Percentiles rank a stretch among this genome's conserved stretches.
Evolutionary conservation across 1,284 basidiomycete species (phyloP).

Genomic region (Leccinum fuscescens): DNA sequence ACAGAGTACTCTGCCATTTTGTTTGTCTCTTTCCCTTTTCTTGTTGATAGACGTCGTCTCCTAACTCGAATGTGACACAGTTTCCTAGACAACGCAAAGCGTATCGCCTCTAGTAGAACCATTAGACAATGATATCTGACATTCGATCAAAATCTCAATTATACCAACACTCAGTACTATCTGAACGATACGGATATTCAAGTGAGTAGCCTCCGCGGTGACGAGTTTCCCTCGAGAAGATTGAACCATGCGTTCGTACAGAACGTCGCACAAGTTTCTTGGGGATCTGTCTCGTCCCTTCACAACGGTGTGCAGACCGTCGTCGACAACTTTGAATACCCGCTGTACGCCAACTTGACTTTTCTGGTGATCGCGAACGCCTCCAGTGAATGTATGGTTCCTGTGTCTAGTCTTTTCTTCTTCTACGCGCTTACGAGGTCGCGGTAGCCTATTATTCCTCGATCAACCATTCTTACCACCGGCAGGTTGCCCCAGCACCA

Average conservation of each 20-base stretch:
- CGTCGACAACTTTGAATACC: constrained; percentile 63
- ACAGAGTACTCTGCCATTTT: no score
- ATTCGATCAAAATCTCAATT: constrained; percentile 46
- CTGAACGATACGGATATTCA: constrained; percentile 39
- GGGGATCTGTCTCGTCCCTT: constrained; percentile 52
- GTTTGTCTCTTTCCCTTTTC: no score
- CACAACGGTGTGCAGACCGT: constrained; percentile 58
- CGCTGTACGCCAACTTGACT: constrained; percentile 60
- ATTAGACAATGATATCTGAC: constrained; percentile 12
- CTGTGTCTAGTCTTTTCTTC: constrained; percentile 19
- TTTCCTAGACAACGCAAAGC: no score
- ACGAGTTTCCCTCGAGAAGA: not conserved
- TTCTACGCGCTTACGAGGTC: not conserved
- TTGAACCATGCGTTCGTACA: constrained; percentile 25
- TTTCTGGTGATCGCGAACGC: constrained; percentile 43
- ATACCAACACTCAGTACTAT: constrained; percentile 51
- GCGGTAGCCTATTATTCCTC: constrained; percentile 42
- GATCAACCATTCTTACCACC: constrained; percentile 70
- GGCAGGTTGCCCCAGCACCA: constrained; percentile 55
- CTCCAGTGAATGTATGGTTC: constrained; percentile 41
- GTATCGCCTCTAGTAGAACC: no score
- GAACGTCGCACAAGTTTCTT: constrained; percentile 62
- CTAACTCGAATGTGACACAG: no score
- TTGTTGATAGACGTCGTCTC: no score
- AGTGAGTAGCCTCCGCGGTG: constrained; percentile 30